These are phyloP conservation scores for Elongisporangium prolatum DNA, from an alignment of 352 stramenopile genomes.

Conservation along the genomic window DNA sequence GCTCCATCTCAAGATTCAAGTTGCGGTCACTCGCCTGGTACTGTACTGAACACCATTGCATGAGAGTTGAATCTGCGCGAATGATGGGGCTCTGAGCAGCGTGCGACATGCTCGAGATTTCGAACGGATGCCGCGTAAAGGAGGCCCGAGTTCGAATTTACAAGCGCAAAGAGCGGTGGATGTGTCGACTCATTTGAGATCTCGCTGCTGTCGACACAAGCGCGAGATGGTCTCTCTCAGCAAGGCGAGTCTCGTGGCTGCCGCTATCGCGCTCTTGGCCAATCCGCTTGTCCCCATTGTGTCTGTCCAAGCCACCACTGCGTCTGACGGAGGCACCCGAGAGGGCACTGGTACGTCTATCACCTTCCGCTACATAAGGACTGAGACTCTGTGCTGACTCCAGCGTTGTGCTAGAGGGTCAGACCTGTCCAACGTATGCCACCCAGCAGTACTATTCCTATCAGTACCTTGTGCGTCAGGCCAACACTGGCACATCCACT, in stretches of 20 bases:
- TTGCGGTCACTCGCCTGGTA: too few relatives aligned
- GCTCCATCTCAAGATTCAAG: background rate
- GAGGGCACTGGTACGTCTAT: slow-evolving; percentile 9
- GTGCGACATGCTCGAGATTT: background rate
- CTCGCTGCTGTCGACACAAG: too few relatives aligned
- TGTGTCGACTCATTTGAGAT: too few relatives aligned
- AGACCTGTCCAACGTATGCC: slow-evolving; percentile 15
- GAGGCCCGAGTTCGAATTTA: background rate
- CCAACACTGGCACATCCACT: slow-evolving; percentile 12
- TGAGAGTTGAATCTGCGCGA: background rate
- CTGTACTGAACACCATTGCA: too few relatives aligned
- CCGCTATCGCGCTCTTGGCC: background rate
- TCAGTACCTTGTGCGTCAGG: slow-evolving; percentile 14
- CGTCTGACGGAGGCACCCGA: slow-evolving; percentile 10
- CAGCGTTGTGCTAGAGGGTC: slow-evolving; percentile 3
- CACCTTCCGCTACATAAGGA: background rate
- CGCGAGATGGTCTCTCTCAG: background rate
- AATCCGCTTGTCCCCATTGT: background rate
- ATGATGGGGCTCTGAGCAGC: background rate
- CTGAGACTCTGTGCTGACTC: background rate
- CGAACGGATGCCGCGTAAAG: background rate
- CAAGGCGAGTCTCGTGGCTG: background rate
- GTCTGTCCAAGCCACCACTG: background rate
- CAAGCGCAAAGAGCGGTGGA: background rate
- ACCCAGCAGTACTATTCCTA: slow-evolving; percentile 15